Conservation (phyloP, 352 stramenopile species). For the Globisporangium megalacanthum region DNA sequence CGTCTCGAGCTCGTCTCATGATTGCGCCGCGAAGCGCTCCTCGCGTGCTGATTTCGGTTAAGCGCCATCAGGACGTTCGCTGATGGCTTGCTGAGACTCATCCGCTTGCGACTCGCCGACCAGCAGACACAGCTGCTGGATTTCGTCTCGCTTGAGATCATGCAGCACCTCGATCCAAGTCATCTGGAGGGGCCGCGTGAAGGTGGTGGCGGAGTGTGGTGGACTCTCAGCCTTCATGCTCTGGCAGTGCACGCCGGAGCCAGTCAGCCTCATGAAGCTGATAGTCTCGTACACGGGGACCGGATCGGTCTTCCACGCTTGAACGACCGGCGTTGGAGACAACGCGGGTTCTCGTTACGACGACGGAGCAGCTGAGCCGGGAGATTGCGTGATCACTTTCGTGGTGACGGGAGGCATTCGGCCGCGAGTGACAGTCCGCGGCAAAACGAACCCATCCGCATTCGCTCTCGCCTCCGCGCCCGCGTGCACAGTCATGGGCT, state of each 20-base stretch:
- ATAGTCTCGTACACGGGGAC: neutral
- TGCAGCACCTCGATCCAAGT: neutral
- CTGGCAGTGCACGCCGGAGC: too few species aligned
- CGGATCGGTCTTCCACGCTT: neutral
- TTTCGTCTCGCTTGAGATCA: slow-evolving; percentile 15
- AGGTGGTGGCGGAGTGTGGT: neutral
- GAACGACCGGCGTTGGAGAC: neutral
- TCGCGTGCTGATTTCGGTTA: slow-evolving; percentile 12
- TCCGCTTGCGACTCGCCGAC: neutral
- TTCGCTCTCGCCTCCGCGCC: too few species aligned
- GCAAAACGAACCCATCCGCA: too few species aligned
- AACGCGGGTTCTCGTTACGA: too few species aligned
- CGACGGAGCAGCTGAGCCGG: too few species aligned
- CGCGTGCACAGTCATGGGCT: too few species aligned
- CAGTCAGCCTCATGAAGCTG: slow-evolving; percentile 5
- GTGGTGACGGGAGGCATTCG: too few species aligned
- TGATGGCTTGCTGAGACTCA: too few species aligned
- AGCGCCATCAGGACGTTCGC: slow-evolving; percentile 4
- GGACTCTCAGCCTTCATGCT: too few species aligned
- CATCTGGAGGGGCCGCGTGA: neutral
- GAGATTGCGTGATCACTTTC: too few species aligned
- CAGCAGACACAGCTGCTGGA: slow-evolving; percentile 18
- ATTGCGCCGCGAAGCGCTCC: slow-evolving; percentile 17
- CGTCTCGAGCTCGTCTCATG: slow-evolving; percentile 3
- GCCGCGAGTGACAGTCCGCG: too few species aligned